Evolutionary conservation across 2,329 filamentous ascomycete genomes (phyloP).

Genomic region (Stagonosporopsis chrysanthemi): DNA sequence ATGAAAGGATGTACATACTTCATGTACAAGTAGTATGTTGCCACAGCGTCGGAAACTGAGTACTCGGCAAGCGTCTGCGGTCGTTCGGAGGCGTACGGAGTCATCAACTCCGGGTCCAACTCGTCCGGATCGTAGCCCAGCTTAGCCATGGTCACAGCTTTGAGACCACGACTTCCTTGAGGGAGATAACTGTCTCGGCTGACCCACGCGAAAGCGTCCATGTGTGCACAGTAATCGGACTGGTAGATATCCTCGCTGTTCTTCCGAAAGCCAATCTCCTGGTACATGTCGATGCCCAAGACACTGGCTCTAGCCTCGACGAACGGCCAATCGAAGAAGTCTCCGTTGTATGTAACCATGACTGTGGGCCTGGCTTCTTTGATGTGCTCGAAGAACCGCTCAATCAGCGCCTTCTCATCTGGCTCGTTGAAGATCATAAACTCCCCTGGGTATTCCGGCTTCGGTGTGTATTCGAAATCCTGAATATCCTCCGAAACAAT

Average conservation of each 20-base stretch:
- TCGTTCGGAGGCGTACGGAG: slow-evolving; percentile 82
- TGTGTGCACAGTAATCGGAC: slow-evolving; percentile 93
- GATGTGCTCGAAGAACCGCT: slow-evolving; percentile 93
- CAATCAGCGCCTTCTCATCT: slow-evolving; percentile 84
- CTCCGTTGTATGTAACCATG: slow-evolving; percentile 99
- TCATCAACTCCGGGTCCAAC: slow-evolving; percentile 97
- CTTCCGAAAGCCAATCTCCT: slow-evolving; percentile 95
- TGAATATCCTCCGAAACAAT: slow-evolving; percentile 97
- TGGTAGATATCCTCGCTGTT: slow-evolving; percentile 96
- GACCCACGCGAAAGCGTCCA: slow-evolving; percentile 99
- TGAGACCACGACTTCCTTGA: slow-evolving; percentile 94
- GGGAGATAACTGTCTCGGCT: slow-evolving; percentile 98
- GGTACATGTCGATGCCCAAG: slow-evolving; percentile 98
- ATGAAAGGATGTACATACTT: slow-evolving; percentile 99
- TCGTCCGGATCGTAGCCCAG: slow-evolving; percentile 98
- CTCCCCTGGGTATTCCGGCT: slow-evolving; percentile 90
- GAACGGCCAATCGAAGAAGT: slow-evolving; percentile 99
- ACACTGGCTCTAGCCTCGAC: slow-evolving; percentile 92
- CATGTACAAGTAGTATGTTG: slow-evolving; percentile 99
- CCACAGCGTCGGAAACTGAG: slow-evolving; percentile 97
- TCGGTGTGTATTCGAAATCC: slow-evolving; percentile 98
- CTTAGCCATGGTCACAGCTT: slow-evolving; percentile 97
- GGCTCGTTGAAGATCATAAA: slow-evolving; percentile 99
- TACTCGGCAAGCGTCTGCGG: slow-evolving; percentile 96
- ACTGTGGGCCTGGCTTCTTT: slow-evolving; percentile 94